Base-by-base conservation (phyloP, 768 basidiomycete genomes). In the Russula sp. region DNA sequence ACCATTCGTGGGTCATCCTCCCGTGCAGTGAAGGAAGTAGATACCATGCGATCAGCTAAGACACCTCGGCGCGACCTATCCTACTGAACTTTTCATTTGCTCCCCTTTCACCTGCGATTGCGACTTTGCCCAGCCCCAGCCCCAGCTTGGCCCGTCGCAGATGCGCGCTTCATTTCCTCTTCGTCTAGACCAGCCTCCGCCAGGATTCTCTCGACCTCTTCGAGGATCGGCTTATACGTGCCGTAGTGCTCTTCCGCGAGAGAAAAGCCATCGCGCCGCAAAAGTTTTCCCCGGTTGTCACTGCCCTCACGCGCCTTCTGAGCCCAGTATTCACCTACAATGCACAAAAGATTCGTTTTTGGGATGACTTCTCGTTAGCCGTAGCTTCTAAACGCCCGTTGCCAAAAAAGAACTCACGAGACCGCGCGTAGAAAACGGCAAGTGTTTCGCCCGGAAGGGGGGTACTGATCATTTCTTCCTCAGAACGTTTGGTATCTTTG, bases 391-490 rank as follows among this genome's bases (percentile, higher is more conserved):
- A 14, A 22, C 59, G 13, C 36, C 7, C 18, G 29, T 49, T 34
- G 38, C n/a, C 42, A 34, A 46, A 29, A 32, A 25, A 47, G 7
- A 11, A 77, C 87, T 67, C 70, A 87, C 90, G 82, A 18, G 88
- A 85, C 8, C 92, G 83, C 6, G 87, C 83, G 67, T 93, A 95
- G 71, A 95, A 95, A 73, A 80, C 78, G 0, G 90, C 86, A 8
- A 94, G 73, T 0, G 88, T 88, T 72, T 96, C 93, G 11, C 91
- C 90, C 0, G 91, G 90, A 3, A 87, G 76, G 0, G 93, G 93
- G 0, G 91, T 93, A 67, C 86, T 88, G 32, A 88, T 70, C 0
- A 81, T 72, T 61, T 93, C 90, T 69, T 93, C 91, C 0, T 80
- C 76, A 1, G 87, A 82, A 5, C 84, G 78, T 1, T 77, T 73